These are phyloP conservation scores for Ophiostoma quercus DNA, from an alignment of 2,329 filamentous ascomycete species.

Conservation along the genomic window DNA sequence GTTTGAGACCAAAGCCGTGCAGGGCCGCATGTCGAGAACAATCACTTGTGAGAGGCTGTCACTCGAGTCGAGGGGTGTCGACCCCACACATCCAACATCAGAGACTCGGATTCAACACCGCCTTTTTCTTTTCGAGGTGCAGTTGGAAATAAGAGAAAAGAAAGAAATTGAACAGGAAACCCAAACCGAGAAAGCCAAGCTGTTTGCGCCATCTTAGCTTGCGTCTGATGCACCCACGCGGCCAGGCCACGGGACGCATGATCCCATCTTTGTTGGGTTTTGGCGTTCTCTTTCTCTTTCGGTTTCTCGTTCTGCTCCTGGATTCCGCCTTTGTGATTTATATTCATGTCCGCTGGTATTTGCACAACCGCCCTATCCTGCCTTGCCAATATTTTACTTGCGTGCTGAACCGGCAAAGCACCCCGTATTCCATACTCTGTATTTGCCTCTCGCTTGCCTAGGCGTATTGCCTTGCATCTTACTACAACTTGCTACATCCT, in stretches of 20 bases:
- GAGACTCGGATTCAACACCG: neutral
- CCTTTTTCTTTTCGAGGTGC: neutral
- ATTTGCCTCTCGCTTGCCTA: constrained; percentile 6
- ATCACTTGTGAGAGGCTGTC: constrained; percentile 5
- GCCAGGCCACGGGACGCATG: constrained; percentile 11
- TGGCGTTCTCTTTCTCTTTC: neutral
- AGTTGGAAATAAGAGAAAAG: too few relatives aligned
- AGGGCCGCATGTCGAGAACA: constrained; percentile 3
- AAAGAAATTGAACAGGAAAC: neutral
- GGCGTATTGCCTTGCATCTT: neutral
- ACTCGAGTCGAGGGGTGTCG: neutral
- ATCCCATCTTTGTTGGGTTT: neutral
- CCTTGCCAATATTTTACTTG: neutral
- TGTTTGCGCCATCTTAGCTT: constrained; percentile 6
- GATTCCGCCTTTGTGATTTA: neutral
- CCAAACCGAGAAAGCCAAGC: neutral
- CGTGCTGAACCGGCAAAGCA: neutral
- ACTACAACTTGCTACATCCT: too few relatives aligned
- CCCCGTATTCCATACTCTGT: neutral
- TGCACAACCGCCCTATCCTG: neutral
- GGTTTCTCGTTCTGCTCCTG: neutral
- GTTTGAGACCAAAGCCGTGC: constrained; percentile 1
- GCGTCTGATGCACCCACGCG: neutral
- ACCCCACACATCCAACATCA: constrained; percentile 4
- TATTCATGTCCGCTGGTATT: neutral